Evolutionary conservation across 805 yeast genomes (phyloP).

Genomic region (Metschnikowia santaceciliae): DNA sequence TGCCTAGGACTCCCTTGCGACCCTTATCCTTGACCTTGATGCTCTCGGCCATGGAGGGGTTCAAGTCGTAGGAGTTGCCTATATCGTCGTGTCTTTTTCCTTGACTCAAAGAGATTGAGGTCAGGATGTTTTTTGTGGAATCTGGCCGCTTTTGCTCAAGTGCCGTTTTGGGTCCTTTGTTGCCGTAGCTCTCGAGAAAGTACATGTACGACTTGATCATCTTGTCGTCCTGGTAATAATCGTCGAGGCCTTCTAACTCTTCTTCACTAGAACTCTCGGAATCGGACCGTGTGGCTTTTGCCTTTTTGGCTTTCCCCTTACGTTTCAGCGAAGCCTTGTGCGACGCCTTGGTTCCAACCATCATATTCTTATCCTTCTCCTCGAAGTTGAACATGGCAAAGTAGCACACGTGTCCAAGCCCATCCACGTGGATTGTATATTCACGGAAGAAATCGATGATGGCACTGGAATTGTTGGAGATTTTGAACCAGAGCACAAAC

Average conservation of each 20-base stretch:
- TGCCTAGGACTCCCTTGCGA: constrained; percentile 64
- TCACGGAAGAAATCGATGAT: constrained; percentile 91
- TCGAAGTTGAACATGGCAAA: constrained; percentile 90
- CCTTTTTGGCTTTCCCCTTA: background rate
- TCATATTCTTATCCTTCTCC: constrained; percentile 47
- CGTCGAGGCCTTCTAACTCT: constrained; percentile 24
- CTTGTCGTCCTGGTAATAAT: constrained; percentile 65
- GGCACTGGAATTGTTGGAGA: constrained; percentile 67
- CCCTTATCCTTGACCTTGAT: constrained; percentile 26
- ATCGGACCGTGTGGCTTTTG: constrained; percentile 14
- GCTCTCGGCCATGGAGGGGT: constrained; percentile 28
- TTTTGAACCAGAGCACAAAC: constrained; percentile 78
- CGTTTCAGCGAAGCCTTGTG: constrained; percentile 12
- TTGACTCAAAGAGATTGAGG: background rate
- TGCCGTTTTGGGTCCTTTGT: constrained; percentile 7
- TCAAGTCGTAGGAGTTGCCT: constrained; percentile 27
- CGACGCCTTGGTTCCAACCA: constrained; percentile 25
- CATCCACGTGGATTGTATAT: constrained; percentile 85
- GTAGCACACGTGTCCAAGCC: constrained; percentile 89
- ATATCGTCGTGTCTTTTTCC: constrained; percentile 7
- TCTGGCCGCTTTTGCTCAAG: background rate
- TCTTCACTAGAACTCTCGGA: constrained; percentile 19
- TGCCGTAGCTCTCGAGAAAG: constrained; percentile 79
- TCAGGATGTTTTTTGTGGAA: background rate
- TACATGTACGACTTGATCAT: constrained; percentile 90